Evolutionary conservation across 345 rosid species (phyloP).

Genomic region (Gossypium ekmanianum): DNA sequence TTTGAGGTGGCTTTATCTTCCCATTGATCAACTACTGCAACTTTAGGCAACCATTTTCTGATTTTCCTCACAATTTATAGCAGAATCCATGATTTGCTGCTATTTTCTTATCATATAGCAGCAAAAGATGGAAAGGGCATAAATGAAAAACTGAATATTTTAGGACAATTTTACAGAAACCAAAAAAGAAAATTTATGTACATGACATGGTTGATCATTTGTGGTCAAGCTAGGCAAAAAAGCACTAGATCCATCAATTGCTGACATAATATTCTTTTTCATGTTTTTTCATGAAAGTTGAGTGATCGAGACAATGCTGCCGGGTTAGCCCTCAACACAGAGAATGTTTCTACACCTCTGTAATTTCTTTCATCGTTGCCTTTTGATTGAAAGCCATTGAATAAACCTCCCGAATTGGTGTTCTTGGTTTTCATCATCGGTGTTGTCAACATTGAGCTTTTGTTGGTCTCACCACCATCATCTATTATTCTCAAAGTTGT

Average conservation of each 20-base stretch:
- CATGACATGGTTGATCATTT: no score
- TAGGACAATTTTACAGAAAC: no score
- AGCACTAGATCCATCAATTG: neutral
- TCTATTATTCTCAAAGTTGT: conserved; percentile 37
- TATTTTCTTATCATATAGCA: no score
- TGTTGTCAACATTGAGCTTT: conserved; percentile 38
- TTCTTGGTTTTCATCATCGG: conserved; percentile 38
- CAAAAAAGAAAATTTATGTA: no score
- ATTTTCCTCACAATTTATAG: no score
- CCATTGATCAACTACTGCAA: no score
- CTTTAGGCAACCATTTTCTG: no score
- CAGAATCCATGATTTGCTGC: no score
- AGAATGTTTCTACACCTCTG: conserved; percentile 26
- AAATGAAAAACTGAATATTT: no score
- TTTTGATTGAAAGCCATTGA: conserved; percentile 45
- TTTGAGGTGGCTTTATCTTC: neutral
- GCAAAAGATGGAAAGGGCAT: no score
- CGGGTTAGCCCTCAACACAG: conserved; percentile 60
- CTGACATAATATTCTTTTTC: neutral
- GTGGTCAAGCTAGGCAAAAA: neutral
- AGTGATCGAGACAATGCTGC: conserved; percentile 67
- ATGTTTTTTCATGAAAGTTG: conserved; percentile 58
- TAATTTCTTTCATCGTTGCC: conserved; percentile 22
- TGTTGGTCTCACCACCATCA: conserved; percentile 31
- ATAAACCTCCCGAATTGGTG: conserved; percentile 33